phyloP scores from a whole-genome alignment of 2,329 filamentous ascomycete species.

The Pseudogymnoascus sp. region DNA sequence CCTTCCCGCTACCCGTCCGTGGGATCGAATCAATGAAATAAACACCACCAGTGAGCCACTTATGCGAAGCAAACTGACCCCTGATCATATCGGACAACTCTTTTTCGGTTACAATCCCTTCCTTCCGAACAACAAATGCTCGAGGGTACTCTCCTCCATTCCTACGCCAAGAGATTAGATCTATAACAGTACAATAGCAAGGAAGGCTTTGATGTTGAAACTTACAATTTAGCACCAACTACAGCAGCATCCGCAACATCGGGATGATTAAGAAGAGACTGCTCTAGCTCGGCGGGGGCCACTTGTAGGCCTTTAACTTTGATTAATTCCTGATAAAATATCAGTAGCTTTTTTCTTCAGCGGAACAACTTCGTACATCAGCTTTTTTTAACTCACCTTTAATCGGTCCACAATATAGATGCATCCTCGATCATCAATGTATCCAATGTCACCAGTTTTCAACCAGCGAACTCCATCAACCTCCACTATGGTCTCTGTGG shows the following conservation, averaged over 20 bases:
- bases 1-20: constrained; percentile 53
- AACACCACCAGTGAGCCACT: constrained; percentile 62
- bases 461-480: constrained; percentile 44
- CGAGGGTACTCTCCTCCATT: constrained; percentile 48
- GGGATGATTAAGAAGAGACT: constrained; percentile 22
- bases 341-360: background rate
- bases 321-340: constrained; percentile 35
- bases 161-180: background rate
- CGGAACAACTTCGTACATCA: background rate
- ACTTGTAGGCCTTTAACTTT: constrained; percentile 36
- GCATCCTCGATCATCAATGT: constrained; percentile 44
- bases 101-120: constrained; percentile 25
- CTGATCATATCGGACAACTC: constrained; percentile 5
- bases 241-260: constrained; percentile 50
- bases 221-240: constrained; percentile 36
- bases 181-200: background rate
- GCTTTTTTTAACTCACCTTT: constrained; percentile 35
- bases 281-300: constrained; percentile 34
- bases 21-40: constrained; percentile 60
- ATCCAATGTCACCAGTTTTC: constrained; percentile 61
- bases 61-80: constrained; percentile 41
- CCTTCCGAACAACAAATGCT: constrained; percentile 47
- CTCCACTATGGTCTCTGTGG: constrained; percentile 47
- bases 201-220: constrained; percentile 29
- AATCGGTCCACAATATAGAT: constrained; percentile 63